A percentile compares a stretch with the other conserved stretches of the same genome.
These are phyloP conservation scores for Neonectria hederae DNA, from an alignment of 2,329 filamentous ascomycete species.

Conservation along the genomic window DNA sequence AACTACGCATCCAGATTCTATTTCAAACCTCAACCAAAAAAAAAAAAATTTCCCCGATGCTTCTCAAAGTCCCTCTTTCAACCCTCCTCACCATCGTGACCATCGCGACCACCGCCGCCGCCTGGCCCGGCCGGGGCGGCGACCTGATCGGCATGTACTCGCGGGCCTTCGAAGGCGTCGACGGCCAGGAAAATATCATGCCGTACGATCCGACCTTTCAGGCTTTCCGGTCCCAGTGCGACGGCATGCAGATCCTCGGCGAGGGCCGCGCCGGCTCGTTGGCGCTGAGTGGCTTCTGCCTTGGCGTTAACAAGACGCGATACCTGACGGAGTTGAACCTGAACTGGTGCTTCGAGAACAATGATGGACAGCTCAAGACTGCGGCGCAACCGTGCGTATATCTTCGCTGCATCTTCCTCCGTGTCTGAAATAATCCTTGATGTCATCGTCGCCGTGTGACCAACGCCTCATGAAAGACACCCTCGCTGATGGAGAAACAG, in stretches of 20 bases:
- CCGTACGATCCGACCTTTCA: background rate
- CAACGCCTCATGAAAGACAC: background rate
- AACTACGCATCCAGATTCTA: background rate
- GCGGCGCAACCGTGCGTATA: background rate
- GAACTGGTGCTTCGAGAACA: conserved; percentile 2
- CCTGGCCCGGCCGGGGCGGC: background rate
- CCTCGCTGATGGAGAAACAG: background rate
- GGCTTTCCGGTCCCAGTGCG: background rate
- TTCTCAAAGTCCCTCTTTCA: background rate
- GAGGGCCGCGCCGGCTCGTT: background rate
- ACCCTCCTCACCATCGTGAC: background rate
- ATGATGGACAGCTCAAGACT: background rate
- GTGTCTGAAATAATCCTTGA: too few species aligned
- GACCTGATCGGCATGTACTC: background rate
- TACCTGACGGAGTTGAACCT: conserved; percentile 6
- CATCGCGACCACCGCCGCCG: background rate
- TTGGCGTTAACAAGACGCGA: background rate
- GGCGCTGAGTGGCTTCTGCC: background rate
- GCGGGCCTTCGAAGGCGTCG: background rate
- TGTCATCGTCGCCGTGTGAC: background rate
- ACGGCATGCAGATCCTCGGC: background rate
- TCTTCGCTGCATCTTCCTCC: background rate
- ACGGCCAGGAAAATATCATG: background rate
- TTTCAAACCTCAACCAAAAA: background rate
- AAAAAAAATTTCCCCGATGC: too few species aligned